Evolutionary conservation across 768 basidiomycete species (phyloP), one percentile per base, ranked within the genome.

Genomic region (Kondoa subrosea): DNA sequence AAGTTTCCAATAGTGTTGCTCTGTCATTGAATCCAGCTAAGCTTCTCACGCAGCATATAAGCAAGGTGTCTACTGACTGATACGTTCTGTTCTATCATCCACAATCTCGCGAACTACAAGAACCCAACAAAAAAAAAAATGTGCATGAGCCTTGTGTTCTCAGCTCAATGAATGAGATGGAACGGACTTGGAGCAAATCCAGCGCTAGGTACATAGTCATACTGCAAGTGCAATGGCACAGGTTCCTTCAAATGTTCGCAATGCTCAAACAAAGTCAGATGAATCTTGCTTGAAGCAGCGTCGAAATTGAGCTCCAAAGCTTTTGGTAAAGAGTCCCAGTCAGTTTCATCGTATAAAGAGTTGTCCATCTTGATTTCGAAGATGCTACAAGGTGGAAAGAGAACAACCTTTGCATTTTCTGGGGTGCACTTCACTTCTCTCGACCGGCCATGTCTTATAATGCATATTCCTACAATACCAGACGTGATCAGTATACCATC

Each of bases 1-100:
- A 34, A 97, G 79, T 76, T 86, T 86, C 95, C 95, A 99, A 81
- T 99, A 99, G 76, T 97, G 97, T 73, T 87, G 66, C 32, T 67
- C 31, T 4, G 4, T 21, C 1, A 25, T 26, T 12, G 1, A 29
- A 1, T 1, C 4, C 25, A 26, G 1, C 30, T 29, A 2, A 50
- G 16, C 3, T n/a, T 25, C 3, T 26, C 1, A 60, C 14, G 34
- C 25, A 61, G 57, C n/a, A 72, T 31, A 8, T 12, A 12, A 59
- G 58, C 25, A 25, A 59, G 14, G 30, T 15, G 58, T 69, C 67
- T 70, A 67, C 84, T 79, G 14, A 59, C 95, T 97, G 80, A 97
- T 92, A 70, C 88, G 84, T 66, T 81, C 81, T 79, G 93, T 97
- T 72, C 92, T 85, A 69, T 83, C 88, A 8, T 82, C 81, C 2